Evolutionary conservation across 257 asterid species (phyloP).

Genomic region (Ballota nigra): DNA sequence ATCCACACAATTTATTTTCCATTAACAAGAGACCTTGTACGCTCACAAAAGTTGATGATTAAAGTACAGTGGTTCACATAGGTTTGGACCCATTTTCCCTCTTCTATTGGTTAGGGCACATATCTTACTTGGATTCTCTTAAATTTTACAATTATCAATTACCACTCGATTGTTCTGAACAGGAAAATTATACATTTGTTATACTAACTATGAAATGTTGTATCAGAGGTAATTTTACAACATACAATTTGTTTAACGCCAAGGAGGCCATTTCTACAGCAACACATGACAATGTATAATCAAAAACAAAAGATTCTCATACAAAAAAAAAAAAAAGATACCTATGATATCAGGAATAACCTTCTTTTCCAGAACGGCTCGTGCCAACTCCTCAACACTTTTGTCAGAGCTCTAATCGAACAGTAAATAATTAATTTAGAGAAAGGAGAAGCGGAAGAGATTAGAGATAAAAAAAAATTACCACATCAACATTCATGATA

Average conservation of each 20-base stretch:
- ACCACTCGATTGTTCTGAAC: neutral
- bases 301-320: neutral
- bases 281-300: too few species aligned
- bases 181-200: neutral
- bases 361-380: slow-evolving; percentile 69
- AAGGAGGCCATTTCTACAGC: neutral
- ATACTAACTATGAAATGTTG: neutral
- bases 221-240: too few species aligned
- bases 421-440: neutral
- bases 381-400: slow-evolving; percentile 79
- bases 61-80: neutral
- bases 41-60: neutral
- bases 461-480: slow-evolving; percentile 29
- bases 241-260: too few species aligned
- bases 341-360: slow-evolving; percentile 86
- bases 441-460: neutral
- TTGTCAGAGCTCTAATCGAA: slow-evolving; percentile 56
- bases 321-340: slow-evolving; percentile 4
- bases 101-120: too few species aligned
- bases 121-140: neutral
- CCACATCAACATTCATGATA: slow-evolving; percentile 85
- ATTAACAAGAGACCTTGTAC: neutral
- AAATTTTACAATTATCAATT: neutral
- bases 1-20: neutral
- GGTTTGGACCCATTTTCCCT: neutral